Evolutionary conservation across 202 grass and related monocot genomes (phyloP), one percentile per base, ranked within the genome.

Genomic region (Eragrostis tef): DNA sequence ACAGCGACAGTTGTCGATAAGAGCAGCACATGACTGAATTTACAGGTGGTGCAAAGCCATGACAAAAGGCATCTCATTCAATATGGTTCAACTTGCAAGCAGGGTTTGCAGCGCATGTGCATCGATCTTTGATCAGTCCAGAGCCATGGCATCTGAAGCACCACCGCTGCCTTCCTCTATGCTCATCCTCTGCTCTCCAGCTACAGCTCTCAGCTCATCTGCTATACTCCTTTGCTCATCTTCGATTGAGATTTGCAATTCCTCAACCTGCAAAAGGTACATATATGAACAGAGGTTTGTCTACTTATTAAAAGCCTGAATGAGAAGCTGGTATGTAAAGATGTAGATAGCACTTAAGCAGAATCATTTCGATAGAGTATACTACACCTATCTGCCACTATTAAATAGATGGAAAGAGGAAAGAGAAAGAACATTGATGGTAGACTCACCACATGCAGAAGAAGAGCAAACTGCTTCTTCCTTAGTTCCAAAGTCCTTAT

Each of bases 391-490:
- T 48, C 9, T 29, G 19, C 9, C 13, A 39, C 12, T 67, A 29
- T 74, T 77, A 63, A 0, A 68, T 62, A 75, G 13, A 62, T 4
- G 47, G n/a, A 39, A 57, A 59, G 15, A 77, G 10, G 17, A 48
- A n/a, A 6, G 21, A 2, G 53, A 27, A 21, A 49, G 26, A 54
- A 31, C 59, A 70, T 73, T 2, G 43, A 16, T 14, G 3, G 61
- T 47, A 29, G 29, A 84, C 91, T 90, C 83, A 98, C 94, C 92
- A 98, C 92, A 27, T 94, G 94, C 41, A 98, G 79, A 83, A 98
- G 92, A 91, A 98, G 95, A 74, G 90, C 86, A 74, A 98, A 94
- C 34, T 98, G 88, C 52, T 94, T 98, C 78, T 94, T 90, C 63
- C 90, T 81, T 56, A 94, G 89, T 84, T 98, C 95, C 66, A 94